phyloP scores from a whole-genome alignment of 495 filamentous ascomycete species.

The Neurospora discreta region DNA sequence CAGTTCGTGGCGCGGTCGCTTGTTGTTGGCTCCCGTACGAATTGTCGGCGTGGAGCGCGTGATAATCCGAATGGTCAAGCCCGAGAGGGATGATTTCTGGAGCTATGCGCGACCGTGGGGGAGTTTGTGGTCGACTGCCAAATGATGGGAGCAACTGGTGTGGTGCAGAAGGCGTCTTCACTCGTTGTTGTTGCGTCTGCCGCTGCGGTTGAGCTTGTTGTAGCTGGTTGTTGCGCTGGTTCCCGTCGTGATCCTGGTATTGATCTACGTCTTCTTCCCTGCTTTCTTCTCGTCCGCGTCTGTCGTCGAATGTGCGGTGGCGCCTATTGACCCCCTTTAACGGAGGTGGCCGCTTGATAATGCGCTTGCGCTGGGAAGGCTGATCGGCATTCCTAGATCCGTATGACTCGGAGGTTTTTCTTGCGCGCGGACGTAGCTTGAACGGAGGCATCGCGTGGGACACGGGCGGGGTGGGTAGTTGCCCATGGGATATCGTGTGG shows the following conservation, averaged over 20 bases:
- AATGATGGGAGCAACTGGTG: conserved; percentile 12
- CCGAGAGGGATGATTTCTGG: conserved; percentile 60
- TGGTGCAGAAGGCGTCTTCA: conserved; percentile 3
- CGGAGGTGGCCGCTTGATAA: conserved; percentile 41
- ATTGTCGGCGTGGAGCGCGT: conserved; percentile 34
- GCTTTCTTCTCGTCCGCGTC: conserved; percentile 31
- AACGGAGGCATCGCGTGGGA: conserved; percentile 36
- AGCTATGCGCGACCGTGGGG: conserved; percentile 53
- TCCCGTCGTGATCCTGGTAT: conserved; percentile 16
- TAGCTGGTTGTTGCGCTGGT: conserved; percentile 8
- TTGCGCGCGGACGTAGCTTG: conserved; percentile 38
- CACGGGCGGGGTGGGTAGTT: conserved; percentile 40
- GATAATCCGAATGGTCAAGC: conserved; percentile 53
- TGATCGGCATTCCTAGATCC: conserved; percentile 2
- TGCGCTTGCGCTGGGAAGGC: conserved; percentile 29
- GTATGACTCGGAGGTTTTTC: conserved; percentile 19
- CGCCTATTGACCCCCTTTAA: conserved; percentile 50
- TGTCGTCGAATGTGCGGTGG: conserved; percentile 44
- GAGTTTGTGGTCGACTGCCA: conserved; percentile 42
- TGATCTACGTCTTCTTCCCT: conserved; percentile 19
- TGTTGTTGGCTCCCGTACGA: conserved; percentile 21
- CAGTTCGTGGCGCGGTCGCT: conserved; percentile 17
- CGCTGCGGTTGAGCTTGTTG: neutral
- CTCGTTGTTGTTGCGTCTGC: neutral
- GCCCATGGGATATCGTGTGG: conserved; percentile 41